Base-by-base conservation (phyloP, 805 yeast species). In the Candida pseudofarinosa region DNA sequence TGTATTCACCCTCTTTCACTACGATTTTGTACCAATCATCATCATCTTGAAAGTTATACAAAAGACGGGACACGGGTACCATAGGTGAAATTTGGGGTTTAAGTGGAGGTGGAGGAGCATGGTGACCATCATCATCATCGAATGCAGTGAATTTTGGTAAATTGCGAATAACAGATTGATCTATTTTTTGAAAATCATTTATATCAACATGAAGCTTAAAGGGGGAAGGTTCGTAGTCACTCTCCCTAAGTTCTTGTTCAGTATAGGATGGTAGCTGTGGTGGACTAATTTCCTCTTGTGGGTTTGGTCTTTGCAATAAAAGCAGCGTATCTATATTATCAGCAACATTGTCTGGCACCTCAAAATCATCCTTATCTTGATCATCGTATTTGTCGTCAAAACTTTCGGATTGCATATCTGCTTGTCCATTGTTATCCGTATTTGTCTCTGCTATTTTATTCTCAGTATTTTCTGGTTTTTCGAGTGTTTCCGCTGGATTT, bases 21-120 rank as follows among this genome's bases (percentile, higher is more conserved):
- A 83, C 61, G 40, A 77, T 56, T 60, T 84, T 76, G 56, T 71
- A 74, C 83, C 83, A 86, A 18, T 66, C 73, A 26, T 76, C 79
- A 41, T 83, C 86, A 23, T 74, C 79, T 43, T 85, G 89, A 39
- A 69, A 59, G 5, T 88, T 85, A 33, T 80, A 73, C 39, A 84
- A 61, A 41, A 87, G 66, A 41, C 85, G 79, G 0, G 91, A 83
- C 4, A 84, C 77, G 2, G 88, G 81, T 2, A 78, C 75, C 38
- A 68, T 56, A 2, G 69, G 58, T 2, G 55, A 44, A 20, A 63
- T 62, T 3, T 54, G 62, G 1, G 71, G 60, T 41, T 55, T 50
- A 28, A 54, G 42, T 3, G 58, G 47, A n/a, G 60, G 56, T 5
- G 54, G 44, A 6, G 59, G 53, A 2, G 41, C 33, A n/a, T 37